Percentiles rank a stretch among this genome's conserved stretches.
phyloP scores from a whole-genome alignment of 805 yeast species.

The Yarrowia sp. region DNA sequence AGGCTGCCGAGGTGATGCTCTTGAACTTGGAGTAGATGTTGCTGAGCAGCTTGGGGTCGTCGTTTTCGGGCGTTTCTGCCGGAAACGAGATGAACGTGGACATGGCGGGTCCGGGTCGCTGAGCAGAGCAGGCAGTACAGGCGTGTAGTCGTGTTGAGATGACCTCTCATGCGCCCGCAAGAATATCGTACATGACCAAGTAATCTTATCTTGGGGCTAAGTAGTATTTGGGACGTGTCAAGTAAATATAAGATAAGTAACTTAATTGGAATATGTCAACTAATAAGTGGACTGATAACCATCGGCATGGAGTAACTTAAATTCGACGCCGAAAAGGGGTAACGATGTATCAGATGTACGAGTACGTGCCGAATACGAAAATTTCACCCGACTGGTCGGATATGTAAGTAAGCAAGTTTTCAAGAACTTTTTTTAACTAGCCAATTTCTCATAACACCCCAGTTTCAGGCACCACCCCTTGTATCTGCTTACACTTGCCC shows the following conservation, averaged over 20 bases:
- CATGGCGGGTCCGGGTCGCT: constrained; percentile 9
- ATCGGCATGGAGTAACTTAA: too few relatives aligned
- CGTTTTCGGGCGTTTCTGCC: constrained; percentile 30
- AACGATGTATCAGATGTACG: too few relatives aligned
- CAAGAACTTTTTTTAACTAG: too few relatives aligned
- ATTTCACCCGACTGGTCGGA: too few relatives aligned
- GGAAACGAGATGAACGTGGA: constrained; percentile 33
- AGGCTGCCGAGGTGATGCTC: constrained; percentile 44
- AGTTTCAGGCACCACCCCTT: too few relatives aligned
- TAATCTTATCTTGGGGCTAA: background rate
- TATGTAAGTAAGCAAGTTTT: too few relatives aligned
- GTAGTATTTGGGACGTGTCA: background rate
- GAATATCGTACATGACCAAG: background rate
- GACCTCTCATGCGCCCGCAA: constrained; percentile 24
- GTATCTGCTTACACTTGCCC: too few relatives aligned
- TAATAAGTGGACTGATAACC: too few relatives aligned
- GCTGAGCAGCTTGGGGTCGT: constrained; percentile 41
- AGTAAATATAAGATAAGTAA: background rate
- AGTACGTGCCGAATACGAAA: too few relatives aligned
- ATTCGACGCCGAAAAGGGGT: too few relatives aligned
- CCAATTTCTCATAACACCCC: too few relatives aligned
- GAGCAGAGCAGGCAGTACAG: background rate
- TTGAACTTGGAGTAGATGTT: constrained; percentile 44
- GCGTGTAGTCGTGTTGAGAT: constrained; percentile 3
- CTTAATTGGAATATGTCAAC: background rate